A percentile compares a stretch with the other conserved stretches of the same genome.
Conservation (phyloP, 129 eudicot genomes). For the Escallonia herrerae region DNA sequence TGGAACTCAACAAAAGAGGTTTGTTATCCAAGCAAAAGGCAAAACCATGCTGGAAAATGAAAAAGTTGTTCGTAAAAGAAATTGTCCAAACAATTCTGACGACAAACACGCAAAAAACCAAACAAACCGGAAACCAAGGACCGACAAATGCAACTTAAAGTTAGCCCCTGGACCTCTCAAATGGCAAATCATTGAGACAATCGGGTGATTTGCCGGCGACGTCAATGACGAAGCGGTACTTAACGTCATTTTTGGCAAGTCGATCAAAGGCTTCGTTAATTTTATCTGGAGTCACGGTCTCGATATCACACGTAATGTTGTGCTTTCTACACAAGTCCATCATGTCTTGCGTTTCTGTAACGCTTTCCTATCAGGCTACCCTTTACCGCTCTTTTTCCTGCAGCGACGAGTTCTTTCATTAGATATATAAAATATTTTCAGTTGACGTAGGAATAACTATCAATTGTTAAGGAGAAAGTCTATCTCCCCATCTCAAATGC, state of each 20-base stretch:
- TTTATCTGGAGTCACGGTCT: conserved; percentile 38
- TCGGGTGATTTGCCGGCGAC: conserved; percentile 30
- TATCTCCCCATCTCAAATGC: too few relatives aligned
- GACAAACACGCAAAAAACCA: not conserved
- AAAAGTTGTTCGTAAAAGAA: too few relatives aligned
- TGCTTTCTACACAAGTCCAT: conserved; percentile 69
- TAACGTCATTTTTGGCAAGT: conserved; percentile 65
- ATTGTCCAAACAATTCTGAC: not conserved
- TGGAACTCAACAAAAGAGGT: too few relatives aligned
- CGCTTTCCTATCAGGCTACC: conserved; percentile 86
- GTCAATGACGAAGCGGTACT: conserved; percentile 78
- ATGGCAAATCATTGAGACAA: conserved; percentile 3
- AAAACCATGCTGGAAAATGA: too few relatives aligned
- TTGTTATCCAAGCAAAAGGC: too few relatives aligned
- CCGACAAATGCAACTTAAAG: not conserved
- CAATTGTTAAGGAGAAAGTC: too few relatives aligned
- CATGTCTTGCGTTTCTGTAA: conserved; percentile 90
- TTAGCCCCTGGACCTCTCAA: not conserved
- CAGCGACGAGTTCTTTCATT: not conserved
- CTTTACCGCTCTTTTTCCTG: conserved; percentile 74
- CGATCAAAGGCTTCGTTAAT: conserved; percentile 71
- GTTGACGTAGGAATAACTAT: too few relatives aligned
- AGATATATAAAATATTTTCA: too few relatives aligned
- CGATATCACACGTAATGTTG: conserved; percentile 79
- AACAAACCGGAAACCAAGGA: not conserved